Conservation (phyloP, 1,139 yeast species). For the Nematodospora anomalae region DNA sequence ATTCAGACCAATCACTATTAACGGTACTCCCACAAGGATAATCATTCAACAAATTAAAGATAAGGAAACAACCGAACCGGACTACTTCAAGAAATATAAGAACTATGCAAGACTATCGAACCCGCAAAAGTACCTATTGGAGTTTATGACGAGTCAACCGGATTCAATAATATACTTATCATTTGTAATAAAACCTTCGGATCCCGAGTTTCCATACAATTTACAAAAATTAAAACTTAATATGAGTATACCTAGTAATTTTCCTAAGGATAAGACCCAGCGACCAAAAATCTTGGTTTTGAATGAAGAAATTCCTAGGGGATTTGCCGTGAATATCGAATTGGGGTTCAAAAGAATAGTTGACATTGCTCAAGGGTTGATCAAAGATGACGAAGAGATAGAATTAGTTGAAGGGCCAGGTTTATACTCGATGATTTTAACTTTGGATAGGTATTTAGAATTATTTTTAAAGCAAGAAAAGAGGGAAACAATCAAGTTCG, state of each 20-base stretch:
- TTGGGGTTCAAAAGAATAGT: constrained; percentile 58
- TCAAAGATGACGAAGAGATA: constrained; percentile 25
- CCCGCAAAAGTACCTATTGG: constrained; percentile 19
- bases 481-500: constrained; percentile 42
- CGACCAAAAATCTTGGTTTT: constrained; percentile 53
- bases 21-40: constrained; percentile 27
- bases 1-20: constrained; percentile 33
- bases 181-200: constrained; percentile 53
- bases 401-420: constrained; percentile 47
- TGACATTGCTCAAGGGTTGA: constrained; percentile 29
- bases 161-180: constrained; percentile 32
- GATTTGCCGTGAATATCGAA: constrained; percentile 66
- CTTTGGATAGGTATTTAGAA: constrained; percentile 61
- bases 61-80: constrained; percentile 12
- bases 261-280: constrained; percentile 41
- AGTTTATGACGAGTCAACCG: constrained; percentile 19
- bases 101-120: constrained; percentile 14
- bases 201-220: constrained; percentile 75
- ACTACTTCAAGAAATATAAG: constrained; percentile 13
- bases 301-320: constrained; percentile 71
- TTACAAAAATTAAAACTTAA: constrained; percentile 51
- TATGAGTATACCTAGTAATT: constrained; percentile 53
- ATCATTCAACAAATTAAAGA: constrained; percentile 20
- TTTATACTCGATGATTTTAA: constrained; percentile 52
- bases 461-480: constrained; percentile 57